Percentiles rank a stretch among this genome's conserved stretches.
phyloP scores from a whole-genome alignment of 345 rosid species.

The Eucalyptus sp. region DNA sequence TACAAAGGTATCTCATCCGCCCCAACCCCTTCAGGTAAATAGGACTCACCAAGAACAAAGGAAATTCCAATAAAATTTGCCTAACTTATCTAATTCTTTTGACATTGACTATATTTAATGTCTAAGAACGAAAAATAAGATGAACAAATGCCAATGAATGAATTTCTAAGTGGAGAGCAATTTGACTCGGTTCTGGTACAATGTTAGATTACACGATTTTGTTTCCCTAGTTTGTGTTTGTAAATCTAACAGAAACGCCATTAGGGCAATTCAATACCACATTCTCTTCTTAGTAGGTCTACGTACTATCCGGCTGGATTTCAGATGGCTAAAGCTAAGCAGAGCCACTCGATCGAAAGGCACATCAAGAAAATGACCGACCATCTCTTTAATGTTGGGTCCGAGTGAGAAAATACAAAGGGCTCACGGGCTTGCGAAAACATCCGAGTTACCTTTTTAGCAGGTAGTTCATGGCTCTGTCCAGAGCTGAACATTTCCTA shows the following conservation, averaged over 20 bases:
- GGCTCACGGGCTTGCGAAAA: not conserved
- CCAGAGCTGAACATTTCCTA: not conserved
- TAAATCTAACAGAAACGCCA: not conserved
- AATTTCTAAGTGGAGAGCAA: not conserved
- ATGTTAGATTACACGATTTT: not conserved
- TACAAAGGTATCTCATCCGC: not conserved
- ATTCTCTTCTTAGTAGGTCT: not conserved
- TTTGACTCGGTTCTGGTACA: not conserved
- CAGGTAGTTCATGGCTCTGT: not conserved
- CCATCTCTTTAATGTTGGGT: not conserved
- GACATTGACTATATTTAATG: not conserved
- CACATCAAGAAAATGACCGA: not conserved
- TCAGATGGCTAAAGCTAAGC: not conserved
- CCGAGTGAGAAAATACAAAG: not conserved
- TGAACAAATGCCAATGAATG: not conserved
- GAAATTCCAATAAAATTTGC: not conserved
- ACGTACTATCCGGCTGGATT: not conserved
- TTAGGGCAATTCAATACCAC: not conserved
- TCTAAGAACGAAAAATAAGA: not conserved
- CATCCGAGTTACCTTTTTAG: not conserved
- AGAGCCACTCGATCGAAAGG: not conserved
- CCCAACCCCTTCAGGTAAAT: not conserved
- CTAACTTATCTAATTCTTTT: not conserved
- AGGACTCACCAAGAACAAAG: not conserved
- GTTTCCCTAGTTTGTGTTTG: not conserved